Evolutionary conservation across 2,329 filamentous ascomycete genomes (phyloP), one percentile per base, ranked within the genome.

Genomic region (Penicillium sp.): DNA sequence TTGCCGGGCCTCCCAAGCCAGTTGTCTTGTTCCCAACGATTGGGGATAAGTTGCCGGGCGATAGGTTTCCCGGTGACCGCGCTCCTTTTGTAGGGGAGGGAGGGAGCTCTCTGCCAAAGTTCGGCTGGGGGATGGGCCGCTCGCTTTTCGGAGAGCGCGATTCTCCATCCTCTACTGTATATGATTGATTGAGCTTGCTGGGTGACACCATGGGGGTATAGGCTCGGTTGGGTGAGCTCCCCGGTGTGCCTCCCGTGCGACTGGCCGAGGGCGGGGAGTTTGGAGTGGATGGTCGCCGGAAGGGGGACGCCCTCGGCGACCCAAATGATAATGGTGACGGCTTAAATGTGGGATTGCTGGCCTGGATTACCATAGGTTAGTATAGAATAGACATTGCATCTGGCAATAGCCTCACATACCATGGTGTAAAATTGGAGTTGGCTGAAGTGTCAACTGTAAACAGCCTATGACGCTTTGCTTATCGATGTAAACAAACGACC

Each of bases 251-350:
- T 14, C 71, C 76, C n/a, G 72, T 64, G 41, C 73, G 74, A 55
- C 14, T 50, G 27, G 69, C 67, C 53, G 81, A 79, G 2, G 87
- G 84, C 27, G 87, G 86, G 45, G 80, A 78, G 38, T 81, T 81
- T 4, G 88, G 84, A 4, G 76, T 80, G 2, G 86, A 88, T 8
- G 83, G 83, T 59, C 86, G 81, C 63, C 86, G 82, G 53, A 89
- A 87, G 2, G 88, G 86, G 9, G 88, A 89, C 23, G 82, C 80
- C 69, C 89, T 84, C 62, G 84, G 82, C 43, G 88, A 87, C 61
- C 85, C 85, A 74, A 88, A 89, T 56, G 86, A 86, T 57, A 90
- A 75, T 51, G 86, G 86, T 23, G 87, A 89, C 13, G 86, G 86
- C 71, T 89, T 89, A 73, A 87, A 90, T 53, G 82, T 76, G 76